These are phyloP conservation scores for Tolypocladium endophyticum DNA, from an alignment of 2,329 filamentous ascomycete species.

Conservation along the genomic window DNA sequence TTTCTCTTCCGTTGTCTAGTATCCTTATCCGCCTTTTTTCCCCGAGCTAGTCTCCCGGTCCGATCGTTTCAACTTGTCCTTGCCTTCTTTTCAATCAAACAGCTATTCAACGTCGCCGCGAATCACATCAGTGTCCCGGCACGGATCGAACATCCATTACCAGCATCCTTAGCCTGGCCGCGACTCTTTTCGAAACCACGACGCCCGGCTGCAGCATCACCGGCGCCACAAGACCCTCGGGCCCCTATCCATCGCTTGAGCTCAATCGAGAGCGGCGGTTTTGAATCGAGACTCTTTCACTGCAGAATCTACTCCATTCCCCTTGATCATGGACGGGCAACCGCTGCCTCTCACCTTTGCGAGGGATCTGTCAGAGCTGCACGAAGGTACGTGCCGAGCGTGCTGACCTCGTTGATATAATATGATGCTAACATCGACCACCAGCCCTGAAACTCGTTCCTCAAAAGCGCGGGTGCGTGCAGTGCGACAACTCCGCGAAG, in stretches of 20 bases:
- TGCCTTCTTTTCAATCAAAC: slow-evolving; percentile 9
- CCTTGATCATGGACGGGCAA: neutral
- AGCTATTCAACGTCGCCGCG: neutral
- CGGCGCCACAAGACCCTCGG: neutral
- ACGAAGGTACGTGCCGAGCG: slow-evolving; percentile 14
- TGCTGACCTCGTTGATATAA: neutral
- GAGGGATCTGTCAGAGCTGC: slow-evolving; percentile 19
- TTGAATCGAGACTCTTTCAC: neutral
- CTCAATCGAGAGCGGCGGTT: neutral
- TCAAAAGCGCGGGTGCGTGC: slow-evolving; percentile 32
- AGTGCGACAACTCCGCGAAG: slow-evolving; percentile 31
- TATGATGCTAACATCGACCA: neutral
- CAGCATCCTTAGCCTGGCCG: neutral
- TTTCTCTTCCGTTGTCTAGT: slow-evolving; percentile 15
- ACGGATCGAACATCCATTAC: neutral
- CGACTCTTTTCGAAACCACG: neutral
- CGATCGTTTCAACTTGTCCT: slow-evolving; percentile 15
- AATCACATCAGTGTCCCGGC: neutral
- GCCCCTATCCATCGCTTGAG: neutral
- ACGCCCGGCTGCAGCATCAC: neutral
- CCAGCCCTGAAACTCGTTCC: slow-evolving; percentile 23
- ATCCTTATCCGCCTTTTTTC: slow-evolving; percentile 5
- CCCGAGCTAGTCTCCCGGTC: slow-evolving; percentile 9
- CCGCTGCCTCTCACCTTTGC: slow-evolving; percentile 5
- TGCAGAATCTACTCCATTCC: neutral